phyloP scores from a whole-genome alignment of 306 rosid genomes.

The Dalbergia cultrata region DNA sequence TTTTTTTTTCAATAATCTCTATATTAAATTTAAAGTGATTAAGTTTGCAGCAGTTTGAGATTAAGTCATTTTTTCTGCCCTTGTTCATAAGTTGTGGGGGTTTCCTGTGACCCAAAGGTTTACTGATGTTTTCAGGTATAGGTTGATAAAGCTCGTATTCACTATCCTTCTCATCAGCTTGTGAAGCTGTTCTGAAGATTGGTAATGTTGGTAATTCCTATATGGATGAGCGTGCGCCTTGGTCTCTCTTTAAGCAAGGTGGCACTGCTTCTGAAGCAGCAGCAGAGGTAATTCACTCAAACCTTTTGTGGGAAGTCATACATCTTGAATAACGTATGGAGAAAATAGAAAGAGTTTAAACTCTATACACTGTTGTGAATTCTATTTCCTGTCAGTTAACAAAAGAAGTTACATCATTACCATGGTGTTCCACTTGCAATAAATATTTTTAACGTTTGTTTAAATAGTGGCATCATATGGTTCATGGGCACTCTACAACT shows the following conservation, averaged over 20 bases:
- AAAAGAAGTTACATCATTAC: conserved; percentile 16
- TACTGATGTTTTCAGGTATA: conserved; percentile 43
- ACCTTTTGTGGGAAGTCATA: conserved; percentile 21
- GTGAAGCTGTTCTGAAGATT: conserved; percentile 89
- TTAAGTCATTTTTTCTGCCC: not conserved
- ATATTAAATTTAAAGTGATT: conserved; percentile 1
- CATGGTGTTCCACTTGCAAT: conserved; percentile 16
- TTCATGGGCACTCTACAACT: conserved; percentile 23
- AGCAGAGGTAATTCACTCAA: conserved; percentile 70
- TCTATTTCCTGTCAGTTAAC: not conserved
- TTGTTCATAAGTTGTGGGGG: conserved; percentile 29
- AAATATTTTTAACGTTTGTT: not conserved
- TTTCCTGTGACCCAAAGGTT: conserved; percentile 18
- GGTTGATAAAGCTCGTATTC: conserved; percentile 77
- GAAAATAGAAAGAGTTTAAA: too few species aligned
- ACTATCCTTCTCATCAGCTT: conserved; percentile 87
- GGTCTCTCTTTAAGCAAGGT: conserved; percentile 96
- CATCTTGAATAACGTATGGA: conserved; percentile 7
- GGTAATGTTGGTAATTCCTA: conserved; percentile 87
- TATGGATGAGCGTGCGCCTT: conserved; percentile 90
- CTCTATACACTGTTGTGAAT: conserved; percentile 17
- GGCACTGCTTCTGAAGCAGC: conserved; percentile 81
- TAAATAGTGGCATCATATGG: conserved; percentile 15
- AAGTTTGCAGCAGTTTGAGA: conserved; percentile 23
- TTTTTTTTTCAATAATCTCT: conserved; percentile 23